These are phyloP conservation scores for Backusella mclennaniae DNA, from an alignment of 192 early-diverging fungal species.

Conservation along the genomic window DNA sequence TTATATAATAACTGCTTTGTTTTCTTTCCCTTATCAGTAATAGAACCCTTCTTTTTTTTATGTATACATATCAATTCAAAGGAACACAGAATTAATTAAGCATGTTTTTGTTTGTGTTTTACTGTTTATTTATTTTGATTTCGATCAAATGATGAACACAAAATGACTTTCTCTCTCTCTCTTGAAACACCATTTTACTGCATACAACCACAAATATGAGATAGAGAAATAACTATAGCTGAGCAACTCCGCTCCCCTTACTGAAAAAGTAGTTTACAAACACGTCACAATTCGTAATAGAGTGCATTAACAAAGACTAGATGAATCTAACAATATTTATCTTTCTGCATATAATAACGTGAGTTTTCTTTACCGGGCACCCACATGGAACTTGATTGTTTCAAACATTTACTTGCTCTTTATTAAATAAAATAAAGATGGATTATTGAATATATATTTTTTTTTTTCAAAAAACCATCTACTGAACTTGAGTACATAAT, in stretches of 20 bases:
- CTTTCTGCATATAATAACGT: constrained; percentile 56
- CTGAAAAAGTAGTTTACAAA: constrained; percentile 72
- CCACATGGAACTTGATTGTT: constrained; percentile 42
- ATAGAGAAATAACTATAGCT: not conserved
- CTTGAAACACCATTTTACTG: not conserved
- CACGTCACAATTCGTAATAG: constrained; percentile 4
- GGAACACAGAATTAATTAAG: not conserved
- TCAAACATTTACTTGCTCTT: constrained; percentile 1
- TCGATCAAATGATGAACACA: not conserved
- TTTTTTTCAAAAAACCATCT: no score
- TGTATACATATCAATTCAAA: no score
- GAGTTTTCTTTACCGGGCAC: constrained; percentile 6
- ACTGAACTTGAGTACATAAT: no score
- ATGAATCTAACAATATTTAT: constrained; percentile 68
- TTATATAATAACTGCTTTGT: not conserved
- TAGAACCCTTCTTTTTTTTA: not conserved
- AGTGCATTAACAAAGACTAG: constrained; percentile 46
- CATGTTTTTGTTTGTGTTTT: not conserved
- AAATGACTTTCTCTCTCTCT: not conserved
- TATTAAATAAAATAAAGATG: not conserved
- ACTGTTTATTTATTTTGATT: not conserved
- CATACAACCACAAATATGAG: not conserved
- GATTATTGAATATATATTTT: not conserved
- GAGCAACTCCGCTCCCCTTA: not conserved
- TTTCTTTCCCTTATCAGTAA: not conserved